Base-by-base conservation (phyloP, 306 rosid genomes). In the Vigna angularis region DNA sequence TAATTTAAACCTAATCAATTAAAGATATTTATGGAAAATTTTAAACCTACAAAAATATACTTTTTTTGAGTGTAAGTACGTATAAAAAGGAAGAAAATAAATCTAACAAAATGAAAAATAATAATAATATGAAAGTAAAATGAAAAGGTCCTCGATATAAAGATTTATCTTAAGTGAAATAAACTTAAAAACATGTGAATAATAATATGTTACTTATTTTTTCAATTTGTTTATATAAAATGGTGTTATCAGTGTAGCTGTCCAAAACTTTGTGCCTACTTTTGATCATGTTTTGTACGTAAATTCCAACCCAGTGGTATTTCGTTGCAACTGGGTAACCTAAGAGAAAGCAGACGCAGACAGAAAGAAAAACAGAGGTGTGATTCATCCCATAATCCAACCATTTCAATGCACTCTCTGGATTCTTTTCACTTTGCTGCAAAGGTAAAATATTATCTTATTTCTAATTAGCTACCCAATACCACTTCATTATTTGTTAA, bases 261-360 rank as follows among this genome's bases (percentile, higher is more conserved):
- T 85, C 81, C 72, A 28, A 30, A 70, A 50, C n/a, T 4, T 51
- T 44, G 7, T 52, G 34, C 18, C 6, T 2, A 13, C 0, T 51
- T 3, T n/a, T 17, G 7, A 17, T 52, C 0, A 15, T 30, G 50
- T 61, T 61, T 62, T n/a, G 32, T 28, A 62, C 16, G 79, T 48
- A 75, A 75, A 47, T 17, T 75, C 72, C 64, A 49, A 63, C 3
- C 3, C 40, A 32, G 10, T 63, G 52, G 26, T 64, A 20, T 75
- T 63, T 63, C 72, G 79, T 75, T 50, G 72, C 72, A 75, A 49
- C 50, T 34, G 72, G n/a, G 63, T 42, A 63, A 64, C 51, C 32
- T 16, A 15, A 73, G 26, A 45, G 18, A 44, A 26, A 45, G 57
- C 44, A 26, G 12, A 28, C 2, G 42, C 18, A 14, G 40, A 66